These are phyloP conservation scores for Aspergillus indologenus DNA, from an alignment of 495 filamentous ascomycete genomes.

Conservation along the genomic window DNA sequence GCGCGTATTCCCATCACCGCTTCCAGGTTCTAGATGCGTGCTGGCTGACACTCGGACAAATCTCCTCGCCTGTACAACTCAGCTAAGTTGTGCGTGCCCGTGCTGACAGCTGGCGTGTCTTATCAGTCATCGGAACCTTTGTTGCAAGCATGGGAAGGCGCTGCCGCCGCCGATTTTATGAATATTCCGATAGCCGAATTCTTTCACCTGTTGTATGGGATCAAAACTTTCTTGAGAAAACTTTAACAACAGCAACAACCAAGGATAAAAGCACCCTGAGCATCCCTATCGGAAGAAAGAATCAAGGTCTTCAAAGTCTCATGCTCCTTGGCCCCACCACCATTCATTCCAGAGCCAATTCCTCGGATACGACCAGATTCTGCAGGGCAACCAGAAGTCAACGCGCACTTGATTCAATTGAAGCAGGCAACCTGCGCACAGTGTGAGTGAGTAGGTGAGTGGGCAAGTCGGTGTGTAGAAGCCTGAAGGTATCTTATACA, in stretches of 20 bases:
- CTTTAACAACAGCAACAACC: not conserved
- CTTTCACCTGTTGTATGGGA: not conserved
- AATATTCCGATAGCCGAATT: not conserved
- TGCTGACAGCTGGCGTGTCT: not conserved
- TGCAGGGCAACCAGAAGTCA: not conserved
- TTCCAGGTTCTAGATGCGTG: not conserved
- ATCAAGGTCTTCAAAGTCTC: not conserved
- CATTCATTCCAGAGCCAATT: not conserved
- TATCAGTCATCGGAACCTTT: not conserved
- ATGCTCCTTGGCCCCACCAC: not conserved
- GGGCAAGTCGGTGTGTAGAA: no score
- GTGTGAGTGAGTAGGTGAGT: no score
- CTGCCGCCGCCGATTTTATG: no score
- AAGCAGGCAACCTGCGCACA: no score
- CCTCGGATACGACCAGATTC: not conserved
- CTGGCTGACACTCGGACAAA: not conserved
- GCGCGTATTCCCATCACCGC: no score
- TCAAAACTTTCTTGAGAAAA: not conserved
- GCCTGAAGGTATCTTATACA: no score
- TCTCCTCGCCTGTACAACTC: not conserved
- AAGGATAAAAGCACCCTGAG: not conserved
- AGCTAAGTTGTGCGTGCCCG: not conserved
- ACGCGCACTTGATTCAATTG: no score
- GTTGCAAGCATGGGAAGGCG: not conserved
- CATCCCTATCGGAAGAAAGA: not conserved